These are phyloP conservation scores for Trypanosoma scelopori DNA, from an alignment of 208 protist genomes.

Conservation along the genomic window DNA sequence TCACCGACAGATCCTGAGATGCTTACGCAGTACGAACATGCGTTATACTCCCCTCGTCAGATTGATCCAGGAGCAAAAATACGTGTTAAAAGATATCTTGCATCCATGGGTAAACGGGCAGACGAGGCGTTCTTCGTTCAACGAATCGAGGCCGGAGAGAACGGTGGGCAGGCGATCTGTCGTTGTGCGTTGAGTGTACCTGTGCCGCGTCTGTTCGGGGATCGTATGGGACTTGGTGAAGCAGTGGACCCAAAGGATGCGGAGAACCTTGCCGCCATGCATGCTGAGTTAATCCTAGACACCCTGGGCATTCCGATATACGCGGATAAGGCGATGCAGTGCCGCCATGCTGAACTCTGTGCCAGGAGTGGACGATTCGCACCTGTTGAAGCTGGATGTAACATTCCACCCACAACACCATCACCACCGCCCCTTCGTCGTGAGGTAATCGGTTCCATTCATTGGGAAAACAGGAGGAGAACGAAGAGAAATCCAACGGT, in stretches of 20 bases:
- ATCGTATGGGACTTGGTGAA: conserved; percentile 79
- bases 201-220: conserved; percentile 65
- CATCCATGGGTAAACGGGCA: conserved; percentile 60
- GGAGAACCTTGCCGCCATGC: conserved; percentile 81
- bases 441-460: conserved; percentile 57
- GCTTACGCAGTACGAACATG: conserved; percentile 32
- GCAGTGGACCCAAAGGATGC: conserved; percentile 59
- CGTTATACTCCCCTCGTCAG: conserved; percentile 49
- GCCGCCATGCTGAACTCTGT: conserved; percentile 56
- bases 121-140: conserved; percentile 66
- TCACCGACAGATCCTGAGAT: conserved; percentile 33
- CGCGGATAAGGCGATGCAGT: conserved; percentile 48
- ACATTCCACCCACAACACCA: conserved; percentile 37
- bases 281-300: conserved; percentile 89
- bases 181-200: conserved; percentile 63
- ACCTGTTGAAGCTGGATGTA: conserved; percentile 25
- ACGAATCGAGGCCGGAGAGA: conserved; percentile 51
- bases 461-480: conserved; percentile 57
- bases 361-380: conserved; percentile 68
- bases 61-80: conserved; percentile 51
- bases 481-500: conserved; percentile 11
- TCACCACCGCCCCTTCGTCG: conserved; percentile 79
- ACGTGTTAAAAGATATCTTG: conserved; percentile 67
- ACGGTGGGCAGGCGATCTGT: conserved; percentile 33
- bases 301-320: conserved; percentile 82